These are phyloP conservation scores for Acer campestre DNA, from an alignment of 345 rosid genomes.

Conservation along the genomic window DNA sequence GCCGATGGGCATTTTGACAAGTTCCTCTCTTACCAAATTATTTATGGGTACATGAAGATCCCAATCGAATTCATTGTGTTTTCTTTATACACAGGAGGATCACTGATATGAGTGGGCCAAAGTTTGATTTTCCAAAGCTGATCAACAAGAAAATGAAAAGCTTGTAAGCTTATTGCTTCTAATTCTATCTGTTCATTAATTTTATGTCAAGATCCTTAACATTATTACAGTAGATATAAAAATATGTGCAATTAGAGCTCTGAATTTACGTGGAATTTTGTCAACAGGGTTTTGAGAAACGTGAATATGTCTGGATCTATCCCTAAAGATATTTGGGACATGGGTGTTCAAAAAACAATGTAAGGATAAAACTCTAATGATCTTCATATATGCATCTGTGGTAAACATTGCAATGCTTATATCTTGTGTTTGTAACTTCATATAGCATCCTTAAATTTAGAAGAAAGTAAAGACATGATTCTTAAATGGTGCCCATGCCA, in stretches of 20 bases:
- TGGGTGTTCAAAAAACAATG: background rate
- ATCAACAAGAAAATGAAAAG: slow-evolving; percentile 25
- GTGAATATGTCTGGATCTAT: slow-evolving; percentile 38
- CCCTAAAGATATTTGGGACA: background rate
- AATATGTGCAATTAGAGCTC: background rate
- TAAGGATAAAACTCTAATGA: background rate
- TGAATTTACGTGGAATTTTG: background rate
- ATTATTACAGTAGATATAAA: background rate
- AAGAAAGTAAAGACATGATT: background rate
- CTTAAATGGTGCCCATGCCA: background rate
- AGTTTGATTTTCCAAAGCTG: slow-evolving; percentile 49
- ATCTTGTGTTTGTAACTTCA: background rate
- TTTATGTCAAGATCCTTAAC: background rate
- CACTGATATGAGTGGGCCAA: slow-evolving; percentile 49
- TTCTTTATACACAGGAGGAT: slow-evolving; percentile 55
- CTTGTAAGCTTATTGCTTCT: slow-evolving; percentile 41
- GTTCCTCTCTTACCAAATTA: background rate
- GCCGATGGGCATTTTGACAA: slow-evolving; percentile 10
- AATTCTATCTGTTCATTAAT: background rate
- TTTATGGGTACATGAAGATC: background rate
- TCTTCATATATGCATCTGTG: background rate
- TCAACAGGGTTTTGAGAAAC: slow-evolving; percentile 43
- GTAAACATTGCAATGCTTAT: too few relatives aligned
- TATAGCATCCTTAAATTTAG: background rate
- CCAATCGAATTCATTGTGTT: slow-evolving; percentile 1